Conservation (phyloP, 2,329 filamentous ascomycete genomes). For the Chrysoporthe cubensis region DNA sequence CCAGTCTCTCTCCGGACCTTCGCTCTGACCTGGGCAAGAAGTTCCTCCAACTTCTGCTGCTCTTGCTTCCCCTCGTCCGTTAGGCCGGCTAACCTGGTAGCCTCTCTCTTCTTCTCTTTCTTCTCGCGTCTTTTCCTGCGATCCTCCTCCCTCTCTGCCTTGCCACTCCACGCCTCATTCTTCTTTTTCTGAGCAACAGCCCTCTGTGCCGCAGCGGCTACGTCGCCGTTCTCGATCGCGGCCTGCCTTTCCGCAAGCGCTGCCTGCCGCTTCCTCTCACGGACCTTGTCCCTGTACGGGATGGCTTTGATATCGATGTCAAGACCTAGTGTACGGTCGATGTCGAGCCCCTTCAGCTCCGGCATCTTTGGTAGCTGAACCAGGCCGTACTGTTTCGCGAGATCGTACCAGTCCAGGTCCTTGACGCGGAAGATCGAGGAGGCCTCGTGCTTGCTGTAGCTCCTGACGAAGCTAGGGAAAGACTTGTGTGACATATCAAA, state of each 20-base stretch:
- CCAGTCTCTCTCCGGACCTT: constrained; percentile 52
- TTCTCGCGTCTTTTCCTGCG: constrained; percentile 47
- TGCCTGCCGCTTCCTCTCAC: constrained; percentile 67
- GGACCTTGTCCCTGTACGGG: constrained; percentile 71
- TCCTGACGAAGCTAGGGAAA: constrained; percentile 91
- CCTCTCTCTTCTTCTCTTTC: constrained; percentile 54
- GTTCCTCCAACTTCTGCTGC: constrained; percentile 63
- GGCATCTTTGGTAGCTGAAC: constrained; percentile 92
- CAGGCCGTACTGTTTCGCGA: constrained; percentile 83
- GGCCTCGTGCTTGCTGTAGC: constrained; percentile 89
- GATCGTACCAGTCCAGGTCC: constrained; percentile 83
- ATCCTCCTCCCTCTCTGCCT: constrained; percentile 67
- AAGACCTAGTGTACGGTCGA: constrained; percentile 66
- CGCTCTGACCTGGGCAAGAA: constrained; percentile 67
- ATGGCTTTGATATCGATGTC: constrained; percentile 70
- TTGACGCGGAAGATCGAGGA: constrained; percentile 84
- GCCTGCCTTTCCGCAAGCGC: constrained; percentile 56
- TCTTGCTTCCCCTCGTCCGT: constrained; percentile 71
- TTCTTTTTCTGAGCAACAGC: constrained; percentile 58
- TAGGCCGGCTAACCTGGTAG: constrained; percentile 65
- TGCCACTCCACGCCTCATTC: constrained; percentile 74
- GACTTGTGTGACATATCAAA: constrained; percentile 89
- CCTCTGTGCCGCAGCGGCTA: constrained; percentile 46
- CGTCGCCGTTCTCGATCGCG: constrained; percentile 42
- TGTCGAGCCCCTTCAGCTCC: constrained; percentile 70